Percentiles rank a stretch among this genome's conserved stretches.
Evolutionary conservation across 2,329 filamentous ascomycete genomes (phyloP).

Genomic region (Colletotrichum sp.): DNA sequence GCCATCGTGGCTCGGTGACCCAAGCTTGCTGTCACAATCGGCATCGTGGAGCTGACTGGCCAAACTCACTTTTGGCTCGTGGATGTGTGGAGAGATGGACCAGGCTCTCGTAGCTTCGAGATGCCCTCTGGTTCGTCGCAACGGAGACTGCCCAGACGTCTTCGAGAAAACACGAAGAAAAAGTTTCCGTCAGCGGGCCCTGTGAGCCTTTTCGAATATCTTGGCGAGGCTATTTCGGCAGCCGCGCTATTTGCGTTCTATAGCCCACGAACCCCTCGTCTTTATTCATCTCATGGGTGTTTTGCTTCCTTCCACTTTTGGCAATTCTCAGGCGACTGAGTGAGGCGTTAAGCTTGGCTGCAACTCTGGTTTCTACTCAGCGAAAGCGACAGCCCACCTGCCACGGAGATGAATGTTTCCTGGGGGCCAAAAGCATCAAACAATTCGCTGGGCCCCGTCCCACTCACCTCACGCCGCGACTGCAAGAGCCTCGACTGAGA

Average conservation of each 20-base stretch:
- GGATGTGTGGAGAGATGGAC: neutral
- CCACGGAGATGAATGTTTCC: neutral
- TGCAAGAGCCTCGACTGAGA: constrained; percentile 5
- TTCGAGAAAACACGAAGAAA: neutral
- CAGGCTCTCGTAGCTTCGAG: neutral
- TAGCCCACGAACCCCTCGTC: neutral
- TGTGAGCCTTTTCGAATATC: neutral
- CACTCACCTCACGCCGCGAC: constrained; percentile 3
- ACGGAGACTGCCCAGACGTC: neutral
- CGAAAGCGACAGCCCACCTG: neutral
- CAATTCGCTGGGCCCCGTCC: neutral
- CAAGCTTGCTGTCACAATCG: neutral
- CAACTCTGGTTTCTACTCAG: neutral
- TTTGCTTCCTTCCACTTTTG: neutral
- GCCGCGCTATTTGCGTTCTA: neutral
- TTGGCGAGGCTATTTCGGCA: neutral
- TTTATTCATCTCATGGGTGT: neutral
- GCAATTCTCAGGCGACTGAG: neutral
- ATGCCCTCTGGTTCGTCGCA: neutral
- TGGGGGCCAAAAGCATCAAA: neutral
- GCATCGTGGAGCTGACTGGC: neutral
- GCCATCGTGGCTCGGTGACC: constrained; percentile 2
- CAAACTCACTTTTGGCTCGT: neutral
- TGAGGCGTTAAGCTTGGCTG: neutral
- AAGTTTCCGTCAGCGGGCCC: neutral